These are phyloP conservation scores for Cyphellophora europaea DNA, from an alignment of 2,329 filamentous ascomycete species.

Conservation along the genomic window DNA sequence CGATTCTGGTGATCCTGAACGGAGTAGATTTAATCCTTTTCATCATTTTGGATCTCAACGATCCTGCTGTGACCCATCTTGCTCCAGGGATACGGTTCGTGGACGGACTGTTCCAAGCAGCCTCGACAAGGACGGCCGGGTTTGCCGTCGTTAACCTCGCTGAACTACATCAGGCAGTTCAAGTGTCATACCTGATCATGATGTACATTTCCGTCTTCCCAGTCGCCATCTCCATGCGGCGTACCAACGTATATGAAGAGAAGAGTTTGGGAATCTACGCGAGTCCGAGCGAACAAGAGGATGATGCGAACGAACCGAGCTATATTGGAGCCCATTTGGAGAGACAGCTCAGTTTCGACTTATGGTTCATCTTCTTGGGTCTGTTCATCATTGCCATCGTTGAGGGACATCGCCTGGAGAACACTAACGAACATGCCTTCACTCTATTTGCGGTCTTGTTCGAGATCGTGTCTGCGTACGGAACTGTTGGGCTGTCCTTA, in stretches of 20 bases:
- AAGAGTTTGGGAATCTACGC: slow-evolving; percentile 56
- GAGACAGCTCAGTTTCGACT: slow-evolving; percentile 86
- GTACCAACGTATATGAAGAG: slow-evolving; percentile 54
- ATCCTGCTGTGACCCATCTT: slow-evolving; percentile 56
- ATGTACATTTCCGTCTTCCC: slow-evolving; percentile 58
- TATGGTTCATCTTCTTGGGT: slow-evolving; percentile 94
- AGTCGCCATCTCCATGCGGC: slow-evolving; percentile 52
- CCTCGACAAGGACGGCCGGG: slow-evolving; percentile 80
- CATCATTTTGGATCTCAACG: slow-evolving; percentile 79
- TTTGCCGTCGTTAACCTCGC: slow-evolving; percentile 74
- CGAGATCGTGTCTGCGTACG: slow-evolving; percentile 83
- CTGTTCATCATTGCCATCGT: slow-evolving; percentile 87
- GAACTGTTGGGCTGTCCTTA: slow-evolving; percentile 84
- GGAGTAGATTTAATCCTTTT: slow-evolving; percentile 81
- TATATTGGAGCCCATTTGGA: slow-evolving; percentile 90
- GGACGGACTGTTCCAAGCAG: slow-evolving; percentile 82
- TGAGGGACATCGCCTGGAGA: slow-evolving; percentile 64
- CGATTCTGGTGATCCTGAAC: slow-evolving; percentile 73
- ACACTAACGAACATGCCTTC: slow-evolving; percentile 48
- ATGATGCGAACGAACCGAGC: slow-evolving; percentile 54
- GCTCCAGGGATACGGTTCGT: slow-evolving; percentile 68
- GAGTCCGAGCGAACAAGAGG: slow-evolving; percentile 55
- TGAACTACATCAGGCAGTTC: slow-evolving; percentile 76
- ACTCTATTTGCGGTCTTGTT: slow-evolving; percentile 65
- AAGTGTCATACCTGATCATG: slow-evolving; percentile 56